These are phyloP conservation scores for Vinca minor DNA, from an alignment of 257 asterid species.

Conservation along the genomic window DNA sequence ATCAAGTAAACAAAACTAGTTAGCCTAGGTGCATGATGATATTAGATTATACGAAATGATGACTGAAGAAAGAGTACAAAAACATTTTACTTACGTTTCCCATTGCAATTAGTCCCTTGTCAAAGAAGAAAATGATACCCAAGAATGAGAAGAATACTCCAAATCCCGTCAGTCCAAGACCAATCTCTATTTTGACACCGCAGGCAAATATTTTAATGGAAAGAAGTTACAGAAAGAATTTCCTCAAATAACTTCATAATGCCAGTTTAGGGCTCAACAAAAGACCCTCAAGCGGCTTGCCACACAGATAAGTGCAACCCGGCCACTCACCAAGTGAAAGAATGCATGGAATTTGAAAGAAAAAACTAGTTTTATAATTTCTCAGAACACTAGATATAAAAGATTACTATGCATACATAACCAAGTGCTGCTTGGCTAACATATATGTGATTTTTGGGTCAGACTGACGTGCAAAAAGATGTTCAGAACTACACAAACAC, in stretches of 20 bases:
- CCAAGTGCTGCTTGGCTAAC: background rate
- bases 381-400: background rate
- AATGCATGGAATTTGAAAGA: background rate
- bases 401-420: background rate
- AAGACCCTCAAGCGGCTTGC: background rate
- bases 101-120: constrained; percentile 91
- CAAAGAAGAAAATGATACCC: constrained; percentile 82
- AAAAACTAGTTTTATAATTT: background rate
- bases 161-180: constrained; percentile 92
- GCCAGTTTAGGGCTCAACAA: background rate
- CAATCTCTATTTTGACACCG: constrained; percentile 61
- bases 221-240: background rate
- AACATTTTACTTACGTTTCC: constrained; percentile 64
- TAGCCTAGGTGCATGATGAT: background rate
- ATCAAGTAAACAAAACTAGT: constrained; percentile 17
- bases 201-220: constrained; percentile 12
- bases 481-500: background rate
- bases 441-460: background rate
- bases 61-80: constrained; percentile 8
- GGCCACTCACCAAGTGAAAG: background rate
- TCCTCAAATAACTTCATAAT: background rate
- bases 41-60: constrained; percentile 8
- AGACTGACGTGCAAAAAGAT: constrained; percentile 5
- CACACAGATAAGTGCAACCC: background rate
- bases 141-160: constrained; percentile 82